These are phyloP conservation scores for Dicorynia guianensis DNA, from an alignment of 306 rosid species.

Conservation along the genomic window DNA sequence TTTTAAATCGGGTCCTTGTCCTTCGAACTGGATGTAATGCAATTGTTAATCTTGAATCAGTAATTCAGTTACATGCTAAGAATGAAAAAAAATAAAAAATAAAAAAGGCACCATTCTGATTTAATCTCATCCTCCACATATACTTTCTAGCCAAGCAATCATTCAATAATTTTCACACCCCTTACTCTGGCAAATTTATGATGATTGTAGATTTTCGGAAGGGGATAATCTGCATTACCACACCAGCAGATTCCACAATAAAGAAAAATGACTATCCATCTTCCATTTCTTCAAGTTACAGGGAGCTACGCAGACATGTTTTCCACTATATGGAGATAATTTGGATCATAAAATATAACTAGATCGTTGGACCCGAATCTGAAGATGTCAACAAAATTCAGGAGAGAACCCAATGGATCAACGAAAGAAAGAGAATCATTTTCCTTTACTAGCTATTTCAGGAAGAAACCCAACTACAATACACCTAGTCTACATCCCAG, in stretches of 20 bases:
- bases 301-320: conserved; percentile 25
- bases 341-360: conserved; percentile 32
- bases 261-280: conserved; percentile 8
- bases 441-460: conserved; percentile 40
- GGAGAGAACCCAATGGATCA: too few species aligned
- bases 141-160: neutral
- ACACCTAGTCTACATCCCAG: conserved; percentile 50
- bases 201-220: neutral
- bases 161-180: neutral
- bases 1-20: too few species aligned
- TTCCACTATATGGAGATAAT: conserved; percentile 19
- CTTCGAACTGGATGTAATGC: too few species aligned
- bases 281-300: neutral
- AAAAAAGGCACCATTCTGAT: neutral
- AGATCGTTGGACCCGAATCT: neutral
- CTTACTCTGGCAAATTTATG: neutral
- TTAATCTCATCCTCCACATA: neutral
- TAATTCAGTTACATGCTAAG: too few species aligned
- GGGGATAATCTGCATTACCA: conserved; percentile 12
- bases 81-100: neutral
- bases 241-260: conserved; percentile 11
- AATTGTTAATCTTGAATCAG: too few species aligned
- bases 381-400: conserved; percentile 35
- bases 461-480: conserved; percentile 45
- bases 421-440: neutral